Evolutionary conservation across 2,329 filamentous ascomycete species (phyloP).

Genomic region (Paecilomyces sp.): DNA sequence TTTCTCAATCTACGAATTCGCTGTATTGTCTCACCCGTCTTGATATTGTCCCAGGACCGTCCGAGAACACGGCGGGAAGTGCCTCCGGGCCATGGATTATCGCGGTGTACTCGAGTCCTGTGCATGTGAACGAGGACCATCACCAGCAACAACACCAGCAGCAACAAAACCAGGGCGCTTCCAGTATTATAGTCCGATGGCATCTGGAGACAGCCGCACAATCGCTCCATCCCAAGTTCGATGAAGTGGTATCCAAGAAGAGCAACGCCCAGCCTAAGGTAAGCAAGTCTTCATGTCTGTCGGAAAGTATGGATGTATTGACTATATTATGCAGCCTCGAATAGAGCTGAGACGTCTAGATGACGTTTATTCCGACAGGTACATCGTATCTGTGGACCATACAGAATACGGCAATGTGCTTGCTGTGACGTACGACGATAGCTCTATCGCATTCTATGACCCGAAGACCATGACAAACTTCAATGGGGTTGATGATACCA

Average conservation of each 20-base stretch:
- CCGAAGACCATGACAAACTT: constrained; percentile 64
- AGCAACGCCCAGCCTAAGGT: constrained; percentile 43
- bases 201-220: constrained; percentile 62
- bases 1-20: constrained; percentile 19
- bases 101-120: constrained; percentile 61
- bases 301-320: constrained; percentile 3
- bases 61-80: constrained; percentile 51
- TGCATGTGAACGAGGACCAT: constrained; percentile 42
- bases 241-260: constrained; percentile 63
- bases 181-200: constrained; percentile 78
- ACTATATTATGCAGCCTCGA: constrained; percentile 30
- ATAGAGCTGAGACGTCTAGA: constrained; percentile 57
- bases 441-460: constrained; percentile 73
- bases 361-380: constrained; percentile 62
- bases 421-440: constrained; percentile 70
- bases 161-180: constrained; percentile 52
- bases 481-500: constrained; percentile 56
- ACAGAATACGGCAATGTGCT: constrained; percentile 66
- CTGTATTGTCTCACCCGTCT: constrained; percentile 64
- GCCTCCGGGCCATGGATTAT: constrained; percentile 58
- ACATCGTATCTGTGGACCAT: constrained; percentile 60
- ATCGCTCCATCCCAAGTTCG: constrained; percentile 66
- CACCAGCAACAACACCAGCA: constrained; percentile 21
- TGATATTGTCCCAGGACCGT: constrained; percentile 61
- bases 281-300: constrained; percentile 1